phyloP scores from a whole-genome alignment of 352 stramenopile genomes.

The Aphanomyces stellatus region DNA sequence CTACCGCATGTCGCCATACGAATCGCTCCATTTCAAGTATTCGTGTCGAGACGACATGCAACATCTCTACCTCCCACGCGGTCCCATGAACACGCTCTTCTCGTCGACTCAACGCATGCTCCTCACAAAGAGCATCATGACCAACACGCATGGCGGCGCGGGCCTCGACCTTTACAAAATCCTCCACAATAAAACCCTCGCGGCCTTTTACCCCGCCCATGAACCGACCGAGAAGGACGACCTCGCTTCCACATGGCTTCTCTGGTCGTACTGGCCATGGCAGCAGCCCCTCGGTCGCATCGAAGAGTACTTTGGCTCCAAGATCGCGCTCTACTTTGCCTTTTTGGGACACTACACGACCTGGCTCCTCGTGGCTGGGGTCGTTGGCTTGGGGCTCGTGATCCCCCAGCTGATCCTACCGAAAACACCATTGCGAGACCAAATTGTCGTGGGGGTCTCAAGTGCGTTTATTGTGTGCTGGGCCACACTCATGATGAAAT shows the following conservation, averaged over 20 bases:
- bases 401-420: constrained; percentile 57
- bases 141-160: constrained; percentile 35
- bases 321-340: constrained; percentile 96
- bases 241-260: constrained; percentile 55
- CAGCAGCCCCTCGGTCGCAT: constrained; percentile 67
- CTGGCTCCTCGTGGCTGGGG: constrained; percentile 88
- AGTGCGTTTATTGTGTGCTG: constrained; percentile 83
- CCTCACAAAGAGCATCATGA: constrained; percentile 79
- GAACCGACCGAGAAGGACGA: constrained; percentile 49
- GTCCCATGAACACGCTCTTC: constrained; percentile 42
- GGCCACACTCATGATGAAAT: constrained; percentile 83
- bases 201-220: constrained; percentile 66
- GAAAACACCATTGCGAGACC: constrained; percentile 32
- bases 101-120: constrained; percentile 59
- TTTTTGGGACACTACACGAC: constrained; percentile 95
- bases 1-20: constrained; percentile 62
- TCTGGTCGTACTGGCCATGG: constrained; percentile 62
- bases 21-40: constrained; percentile 76
- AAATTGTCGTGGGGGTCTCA: constrained; percentile 54
- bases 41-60: constrained; percentile 53
- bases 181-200: constrained; percentile 58
- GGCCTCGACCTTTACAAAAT: constrained; percentile 40
- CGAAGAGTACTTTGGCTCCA: constrained; percentile 74
- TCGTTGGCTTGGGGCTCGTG: constrained; percentile 85
- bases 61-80: constrained; percentile 41